phyloP scores from a whole-genome alignment of 2,329 filamentous ascomycete genomes.

The Ascocoryne sarcoides region DNA sequence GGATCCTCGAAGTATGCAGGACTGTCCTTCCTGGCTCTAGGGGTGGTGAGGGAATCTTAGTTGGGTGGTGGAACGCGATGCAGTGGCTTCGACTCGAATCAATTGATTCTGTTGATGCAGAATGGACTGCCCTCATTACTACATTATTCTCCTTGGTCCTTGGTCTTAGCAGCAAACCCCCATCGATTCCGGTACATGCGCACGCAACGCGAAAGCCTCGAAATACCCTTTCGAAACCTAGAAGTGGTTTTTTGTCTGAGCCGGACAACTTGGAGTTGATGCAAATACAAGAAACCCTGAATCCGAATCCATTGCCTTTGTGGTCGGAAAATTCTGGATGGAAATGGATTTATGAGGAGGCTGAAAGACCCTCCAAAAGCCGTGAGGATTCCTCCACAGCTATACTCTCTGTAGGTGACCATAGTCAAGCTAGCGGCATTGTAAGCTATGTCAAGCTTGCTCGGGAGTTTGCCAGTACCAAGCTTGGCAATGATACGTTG shows the following conservation, averaged over 20 bases:
- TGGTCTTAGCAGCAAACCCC: conserved; percentile 40
- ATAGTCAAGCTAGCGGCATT: conserved; percentile 28
- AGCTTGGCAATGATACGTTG: conserved; percentile 46
- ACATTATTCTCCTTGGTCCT: conserved; percentile 57
- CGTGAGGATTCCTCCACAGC: neutral
- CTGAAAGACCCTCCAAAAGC: neutral
- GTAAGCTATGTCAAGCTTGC: conserved; percentile 48
- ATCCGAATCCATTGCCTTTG: conserved; percentile 31
- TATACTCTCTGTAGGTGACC: neutral
- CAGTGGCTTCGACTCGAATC: conserved; percentile 54
- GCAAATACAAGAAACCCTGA: conserved; percentile 34
- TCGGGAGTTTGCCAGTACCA: conserved; percentile 54
- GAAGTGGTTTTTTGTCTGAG: conserved; percentile 34
- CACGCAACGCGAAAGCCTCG: conserved; percentile 32
- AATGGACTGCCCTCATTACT: conserved; percentile 63
- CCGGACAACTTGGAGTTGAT: conserved; percentile 39
- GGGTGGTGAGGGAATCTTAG: conserved; percentile 52
- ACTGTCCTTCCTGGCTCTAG: conserved; percentile 51
- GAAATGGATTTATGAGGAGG: conserved; percentile 61
- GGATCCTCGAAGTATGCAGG: conserved; percentile 51
- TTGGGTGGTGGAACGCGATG: conserved; percentile 66
- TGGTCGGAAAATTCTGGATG: conserved; percentile 58
- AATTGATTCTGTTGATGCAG: conserved; percentile 40
- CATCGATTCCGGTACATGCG: conserved; percentile 27
- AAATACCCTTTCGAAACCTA: conserved; percentile 36